Base-by-base conservation (phyloP, 2,329 filamentous ascomycete genomes). In the Cryphonectria radicalis region DNA sequence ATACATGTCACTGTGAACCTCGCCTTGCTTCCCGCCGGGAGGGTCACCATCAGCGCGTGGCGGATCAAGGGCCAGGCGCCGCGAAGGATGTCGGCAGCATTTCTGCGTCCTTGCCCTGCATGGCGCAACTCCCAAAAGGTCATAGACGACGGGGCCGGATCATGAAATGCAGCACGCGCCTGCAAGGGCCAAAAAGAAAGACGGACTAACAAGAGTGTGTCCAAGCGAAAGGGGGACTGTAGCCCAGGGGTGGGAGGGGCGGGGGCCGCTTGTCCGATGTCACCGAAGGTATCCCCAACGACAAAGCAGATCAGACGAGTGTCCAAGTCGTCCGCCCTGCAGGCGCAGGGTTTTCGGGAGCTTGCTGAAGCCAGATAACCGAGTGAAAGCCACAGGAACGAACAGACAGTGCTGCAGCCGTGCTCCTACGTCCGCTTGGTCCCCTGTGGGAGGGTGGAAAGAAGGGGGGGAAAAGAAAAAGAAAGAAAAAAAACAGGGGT, bases 321-420 rank as follows among this genome's bases (percentile, higher is more conserved):
- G 57, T 65, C 62, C 37, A 65, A 55, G 25, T 57, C 53, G n/a
- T 28, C 53, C 53, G 53, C 53, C 53, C 46, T 64, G 68, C 68
- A 70, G 68, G 68, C 63, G n/a, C 37, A 69, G 70, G 70, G 70
- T 69, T 53, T 43, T 57, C 70, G 70, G 70, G 62, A 69, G 62
- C 66, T 69, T 71, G 70, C 70, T 71, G 70, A 69, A 59, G 65
- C 66, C 42, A 71, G 70, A 71, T 71, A 69, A 62, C 62, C 70
- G 70, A 71, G 70, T 46, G 42, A 37, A 66, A 69, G 70, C 70
- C 66, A 71, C 68, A 64, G 62, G 55, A 28, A 57, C 35, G 25
- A 7, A 46, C 40, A 62, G 66, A 46, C 66, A 67, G 35, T 28
- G 50, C n/a, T 32, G 50, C 53, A 40, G 65, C 28, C 28, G 7